Conservation (phyloP, 1,284 basidiomycete genomes). For the Agroathelia rolfsii region DNA sequence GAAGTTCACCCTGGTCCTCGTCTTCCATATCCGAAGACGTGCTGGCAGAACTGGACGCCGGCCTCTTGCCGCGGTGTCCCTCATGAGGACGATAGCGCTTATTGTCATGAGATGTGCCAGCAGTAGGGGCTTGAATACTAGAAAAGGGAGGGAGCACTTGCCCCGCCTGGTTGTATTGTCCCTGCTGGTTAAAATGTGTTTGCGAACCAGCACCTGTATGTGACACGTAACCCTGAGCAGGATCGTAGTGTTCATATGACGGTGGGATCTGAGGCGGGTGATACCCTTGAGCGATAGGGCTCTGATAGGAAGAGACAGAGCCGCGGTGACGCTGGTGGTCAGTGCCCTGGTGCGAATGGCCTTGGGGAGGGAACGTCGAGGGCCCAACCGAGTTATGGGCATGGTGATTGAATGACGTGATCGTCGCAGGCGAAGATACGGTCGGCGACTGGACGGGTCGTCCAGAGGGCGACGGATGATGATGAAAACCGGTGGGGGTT, state of each 20-base stretch:
- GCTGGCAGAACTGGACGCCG: slow-evolving; percentile 27
- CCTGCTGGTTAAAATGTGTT: slow-evolving; percentile 22
- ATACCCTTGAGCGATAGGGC: slow-evolving; percentile 11
- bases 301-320: no score
- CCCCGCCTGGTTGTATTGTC: no score
- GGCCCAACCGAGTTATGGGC: slow-evolving; percentile 8
- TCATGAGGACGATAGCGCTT: slow-evolving; percentile 48
- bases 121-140: slow-evolving; percentile 50
- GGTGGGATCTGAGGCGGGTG: slow-evolving; percentile 21
- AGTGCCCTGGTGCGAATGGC: no score
- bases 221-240: no score
- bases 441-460: slow-evolving; percentile 49
- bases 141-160: slow-evolving; percentile 64
- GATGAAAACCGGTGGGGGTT: no score
- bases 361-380: no score
- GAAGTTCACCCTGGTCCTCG: slow-evolving; percentile 65
- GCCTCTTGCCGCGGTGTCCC: slow-evolving; percentile 24
- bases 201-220: slow-evolving; percentile 16
- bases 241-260: slow-evolving; percentile 14
- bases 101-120: slow-evolving; percentile 36
- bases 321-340: slow-evolving; percentile 17
- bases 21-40: slow-evolving; percentile 72
- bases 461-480: slow-evolving; percentile 53
- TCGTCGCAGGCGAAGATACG: slow-evolving; percentile 44
- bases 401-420: slow-evolving; percentile 17